Base-by-base conservation (phyloP, 1,284 basidiomycete species). In the Ceratobasidium sp. region DNA sequence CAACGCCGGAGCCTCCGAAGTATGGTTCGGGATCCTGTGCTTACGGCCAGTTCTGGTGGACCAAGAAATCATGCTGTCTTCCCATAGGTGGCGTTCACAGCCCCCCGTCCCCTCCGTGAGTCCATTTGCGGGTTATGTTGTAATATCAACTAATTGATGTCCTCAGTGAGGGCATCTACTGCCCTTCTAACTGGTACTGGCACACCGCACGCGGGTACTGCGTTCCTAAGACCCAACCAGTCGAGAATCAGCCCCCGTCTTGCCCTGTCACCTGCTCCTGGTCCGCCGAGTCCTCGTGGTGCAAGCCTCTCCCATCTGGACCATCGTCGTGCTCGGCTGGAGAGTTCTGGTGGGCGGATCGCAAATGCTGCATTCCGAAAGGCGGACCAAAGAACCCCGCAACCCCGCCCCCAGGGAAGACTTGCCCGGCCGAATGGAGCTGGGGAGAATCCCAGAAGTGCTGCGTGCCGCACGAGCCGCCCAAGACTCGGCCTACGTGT, bases 281-380 rank as follows among this genome's bases (percentile, higher is more conserved):
- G 68, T 56, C 24, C 34, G 54, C 29, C 29, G 68, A 71, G 49
- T 59, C 54, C 43, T 22, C 46, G 39, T 59, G 31, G 54, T 71
- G 68, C 68, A 71, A 71, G 31, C 68, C 68, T n/a, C 41, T 71
- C 14, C 68, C 66, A n/a, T 48, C 68, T 37, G 56, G 68, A 7
- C 68, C 68, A 8, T 71, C 54, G 3, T 71, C 68, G 54, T 71
- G 68, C 56, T 49, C 43, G 34, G 22, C 39, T 27, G 68, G 43
- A 41, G 68, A 71, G 53, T 71, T 71, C 51, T 71, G 68, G 68
- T 71, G 68, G 68, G 56, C n/a, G 22, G 68, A 71, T 29, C 68
- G 68, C 43, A 71, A 71, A 27, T 59, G 43, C 56, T 71, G 68
- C 41, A 16, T 71, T 14, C 39, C 24, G 13, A 39, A 59, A 14